A percentile compares a stretch with the other conserved stretches of the same genome.
phyloP scores from a whole-genome alignment of 805 yeast genomes.

The Starmerella asiatica region DNA sequence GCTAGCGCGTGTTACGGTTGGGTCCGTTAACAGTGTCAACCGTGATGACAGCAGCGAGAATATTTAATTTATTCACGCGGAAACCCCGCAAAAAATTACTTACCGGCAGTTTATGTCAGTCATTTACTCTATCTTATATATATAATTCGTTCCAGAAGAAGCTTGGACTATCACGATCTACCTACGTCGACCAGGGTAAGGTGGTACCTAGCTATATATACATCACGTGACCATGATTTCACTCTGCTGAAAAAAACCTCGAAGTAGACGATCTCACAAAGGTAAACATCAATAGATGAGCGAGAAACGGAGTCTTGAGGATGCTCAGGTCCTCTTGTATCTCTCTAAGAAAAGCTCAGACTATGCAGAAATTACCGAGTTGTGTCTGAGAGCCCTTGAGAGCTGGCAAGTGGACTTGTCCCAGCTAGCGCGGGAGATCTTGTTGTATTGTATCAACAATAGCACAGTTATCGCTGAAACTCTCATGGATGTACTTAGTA shows the following conservation, averaged over 20 bases:
- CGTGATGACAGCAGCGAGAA: background rate
- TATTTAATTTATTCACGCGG: background rate
- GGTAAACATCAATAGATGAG: no score
- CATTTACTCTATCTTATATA: no score
- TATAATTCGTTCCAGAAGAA: no score
- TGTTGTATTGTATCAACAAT: constrained; percentile 6
- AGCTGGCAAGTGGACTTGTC: constrained; percentile 3
- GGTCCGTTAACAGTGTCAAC: background rate
- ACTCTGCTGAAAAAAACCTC: no score
- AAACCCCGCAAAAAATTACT: no score
- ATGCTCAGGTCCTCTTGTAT: constrained; percentile 11
- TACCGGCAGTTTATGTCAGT: no score
- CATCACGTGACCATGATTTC: no score
- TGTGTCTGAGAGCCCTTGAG: background rate
- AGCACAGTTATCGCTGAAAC: background rate
- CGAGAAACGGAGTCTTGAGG: constrained; percentile 9
- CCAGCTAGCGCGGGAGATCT: constrained; percentile 1
- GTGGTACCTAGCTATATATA: no score
- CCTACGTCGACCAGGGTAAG: no score
- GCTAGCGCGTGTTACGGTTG: background rate
- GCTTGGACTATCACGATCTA: no score
- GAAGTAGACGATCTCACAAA: no score
- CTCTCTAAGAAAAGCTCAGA: constrained; percentile 5
- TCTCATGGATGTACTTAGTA: background rate
- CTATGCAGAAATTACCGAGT: constrained; percentile 1